Evolutionary conservation across 2,329 filamentous ascomycete species (phyloP), one percentile per base, ranked within the genome.

Genomic region (Periconia macrospinosa): DNA sequence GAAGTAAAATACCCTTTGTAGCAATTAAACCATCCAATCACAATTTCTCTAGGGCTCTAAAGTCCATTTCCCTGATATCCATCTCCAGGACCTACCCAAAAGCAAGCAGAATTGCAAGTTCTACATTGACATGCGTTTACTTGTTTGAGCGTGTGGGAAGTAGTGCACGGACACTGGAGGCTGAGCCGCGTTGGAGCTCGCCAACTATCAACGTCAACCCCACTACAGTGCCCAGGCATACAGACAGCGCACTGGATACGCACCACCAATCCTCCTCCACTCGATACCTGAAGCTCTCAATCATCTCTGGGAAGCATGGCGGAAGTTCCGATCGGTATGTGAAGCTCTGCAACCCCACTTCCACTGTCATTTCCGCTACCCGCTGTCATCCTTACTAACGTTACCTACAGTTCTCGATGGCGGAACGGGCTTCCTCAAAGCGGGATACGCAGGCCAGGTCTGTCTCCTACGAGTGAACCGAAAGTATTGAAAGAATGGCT

Each of bases 381-480:
- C 23, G 23, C 23, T 27, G 23, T 27, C 23, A 10, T 43, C 58
- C 50, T 45, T 63, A 66, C 71, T 74, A 61, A 74, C 68, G 30
- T 58, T 57, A 11, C 27, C 41, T 33, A 51, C 75, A 97, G 94
- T 99, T 75, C 93, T 99, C 84, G 94, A 99, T 83, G 94, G 94
- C 84, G 94, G 94, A 79, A 99, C 94, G 75, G 94, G 94, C 79
- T 99, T 99, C 84, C 89, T 99, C 78, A 99, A 99, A 81, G 94
- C 96, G 80, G 94, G 94, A 77, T 99, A 97, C 82, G 94, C 94
- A 72, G 94, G 89, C 71, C 92, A 88, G 80, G 86, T 89, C 78
- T 66, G 79, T 70, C 56, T 33, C 40, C 43, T 45, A 30, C 27
- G 41, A 35, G 48, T 30, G 35, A 20, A 18, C 40, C 52, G 50